Percentiles rank a stretch among this genome's conserved stretches.
phyloP scores from a whole-genome alignment of 192 early-diverging fungal species.

The Entrophospora sp. region DNA sequence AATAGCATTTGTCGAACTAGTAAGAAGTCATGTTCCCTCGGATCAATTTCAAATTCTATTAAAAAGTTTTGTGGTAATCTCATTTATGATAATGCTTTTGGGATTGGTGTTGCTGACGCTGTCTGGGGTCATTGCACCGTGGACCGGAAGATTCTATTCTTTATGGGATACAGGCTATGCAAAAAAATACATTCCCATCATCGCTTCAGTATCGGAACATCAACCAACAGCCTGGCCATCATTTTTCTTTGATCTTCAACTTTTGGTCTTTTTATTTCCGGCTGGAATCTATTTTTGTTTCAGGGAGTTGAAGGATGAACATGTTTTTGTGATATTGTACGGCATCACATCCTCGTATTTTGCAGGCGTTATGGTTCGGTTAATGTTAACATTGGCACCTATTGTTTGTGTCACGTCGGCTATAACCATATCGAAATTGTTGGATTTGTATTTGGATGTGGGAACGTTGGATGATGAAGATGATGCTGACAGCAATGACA shows the following conservation, averaged over 20 bases:
- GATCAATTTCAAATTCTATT: conserved; percentile 83
- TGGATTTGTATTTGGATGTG: conserved; percentile 73
- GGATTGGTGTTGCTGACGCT: conserved; percentile 69
- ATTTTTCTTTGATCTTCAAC: conserved; percentile 97
- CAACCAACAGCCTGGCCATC: conserved; percentile 99
- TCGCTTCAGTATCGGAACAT: conserved; percentile 99
- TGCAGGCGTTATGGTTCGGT: conserved; percentile 99
- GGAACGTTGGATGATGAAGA: conserved; percentile 11
- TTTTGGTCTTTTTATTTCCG: conserved; percentile 95
- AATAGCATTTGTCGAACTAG: conserved; percentile 81
- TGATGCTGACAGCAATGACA: neutral
- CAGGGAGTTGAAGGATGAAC: conserved; percentile 87
- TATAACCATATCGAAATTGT: conserved; percentile 77
- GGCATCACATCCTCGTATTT: conserved; percentile 98
- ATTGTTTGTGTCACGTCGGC: conserved; percentile 93
- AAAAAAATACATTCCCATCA: conserved; percentile 98
- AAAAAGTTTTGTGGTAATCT: conserved; percentile 49
- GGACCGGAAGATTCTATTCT: conserved; percentile 99
- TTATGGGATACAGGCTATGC: conserved; percentile 99
- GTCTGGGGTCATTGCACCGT: conserved; percentile 88
- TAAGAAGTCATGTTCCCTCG: conserved; percentile 67
- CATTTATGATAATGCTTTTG: conserved; percentile 48
- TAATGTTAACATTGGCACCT: conserved; percentile 97
- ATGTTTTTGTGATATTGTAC: conserved; percentile 97
- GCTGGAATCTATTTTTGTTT: conserved; percentile 98